Evolutionary conservation across 139 green algal species (phyloP), one percentile per base, ranked within the genome.

Genomic region (Pleodorina starrii): DNA sequence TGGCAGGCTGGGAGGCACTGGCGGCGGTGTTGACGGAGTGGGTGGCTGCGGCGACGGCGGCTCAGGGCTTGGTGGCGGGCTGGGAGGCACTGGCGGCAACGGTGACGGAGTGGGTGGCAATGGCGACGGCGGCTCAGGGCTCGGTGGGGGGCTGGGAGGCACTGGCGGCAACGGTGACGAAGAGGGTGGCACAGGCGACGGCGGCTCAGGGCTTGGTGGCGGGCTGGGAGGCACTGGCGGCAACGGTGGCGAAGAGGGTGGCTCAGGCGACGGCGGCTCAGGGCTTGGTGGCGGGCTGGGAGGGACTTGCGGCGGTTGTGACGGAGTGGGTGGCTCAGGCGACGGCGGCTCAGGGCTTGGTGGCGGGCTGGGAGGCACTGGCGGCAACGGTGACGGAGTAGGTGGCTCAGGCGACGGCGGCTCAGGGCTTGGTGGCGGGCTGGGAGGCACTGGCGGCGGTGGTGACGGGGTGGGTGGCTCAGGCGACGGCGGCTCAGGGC

Each of bases 261-360:
- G 60, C 11, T 35, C 27, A 7, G 60, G 60, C 60, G 60, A 35
- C 25, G 60, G 60, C 19, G 60, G 60, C 19, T 10, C 10, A 7
- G 60, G 60, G 60, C 60, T 72, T 35, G 60, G 60, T 72, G 60
- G 27, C 60, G 60, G 60, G 60, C 60, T 72, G 17, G 60, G 60
- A 10, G 60, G 60, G 60, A 12, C 25, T 35, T 10, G 60, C 60
- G 60, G 25, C 25, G 60, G 60, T 72, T 10, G 60, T 72, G 60
- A 35, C 60, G 60, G 60, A 14, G 11, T 72, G 17, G 60, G 60
- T 7, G 60, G 60, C 11, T 32, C 25, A n/a, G 60, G 60, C 27
- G 60, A 72, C 60, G 60, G 60, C 7, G 25, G 23, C 10, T 10
- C 7, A 7, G 60, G 60, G 60, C 25, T 32, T 35, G 60, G 60